phyloP scores from a whole-genome alignment of 164 flowering plant species.

The Echeveria elegans region DNA sequence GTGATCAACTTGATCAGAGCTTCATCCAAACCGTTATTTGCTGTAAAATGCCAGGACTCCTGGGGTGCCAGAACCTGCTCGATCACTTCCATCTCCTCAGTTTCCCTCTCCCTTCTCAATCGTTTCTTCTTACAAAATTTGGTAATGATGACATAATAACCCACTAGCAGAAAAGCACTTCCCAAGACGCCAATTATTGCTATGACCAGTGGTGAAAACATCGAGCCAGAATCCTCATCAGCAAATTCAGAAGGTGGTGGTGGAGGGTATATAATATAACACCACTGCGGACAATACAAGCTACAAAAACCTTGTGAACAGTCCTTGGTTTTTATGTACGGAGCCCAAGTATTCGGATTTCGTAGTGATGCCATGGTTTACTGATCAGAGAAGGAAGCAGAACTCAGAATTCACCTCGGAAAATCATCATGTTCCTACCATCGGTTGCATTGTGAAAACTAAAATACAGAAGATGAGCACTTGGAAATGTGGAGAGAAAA shows the following conservation, averaged over 20 bases:
- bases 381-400: too few species aligned
- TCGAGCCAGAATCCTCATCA: conserved; percentile 34
- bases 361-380: conserved; percentile 43
- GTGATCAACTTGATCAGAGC: conserved; percentile 56
- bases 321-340: conserved; percentile 48
- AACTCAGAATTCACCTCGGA: neutral
- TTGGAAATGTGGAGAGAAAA: too few species aligned
- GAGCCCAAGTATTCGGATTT: conserved; percentile 48
- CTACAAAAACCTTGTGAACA: conserved; percentile 71
- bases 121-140: conserved; percentile 42
- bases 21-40: conserved; percentile 54
- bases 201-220: conserved; percentile 63
- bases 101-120: conserved; percentile 5
- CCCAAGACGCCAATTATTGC: conserved; percentile 67
- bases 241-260: conserved; percentile 48
- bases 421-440: too few species aligned
- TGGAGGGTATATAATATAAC: conserved; percentile 62
- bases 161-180: conserved; percentile 59
- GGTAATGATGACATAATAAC: conserved; percentile 56
- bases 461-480: too few species aligned
- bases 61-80: conserved; percentile 20
- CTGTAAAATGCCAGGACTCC: conserved; percentile 36
- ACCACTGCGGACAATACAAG: conserved; percentile 73
- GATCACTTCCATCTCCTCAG: conserved; percentile 12
- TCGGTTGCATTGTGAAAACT: too few species aligned